Base-by-base conservation (phyloP, 495 filamentous ascomycete genomes). In the Penicillium riverlandense region DNA sequence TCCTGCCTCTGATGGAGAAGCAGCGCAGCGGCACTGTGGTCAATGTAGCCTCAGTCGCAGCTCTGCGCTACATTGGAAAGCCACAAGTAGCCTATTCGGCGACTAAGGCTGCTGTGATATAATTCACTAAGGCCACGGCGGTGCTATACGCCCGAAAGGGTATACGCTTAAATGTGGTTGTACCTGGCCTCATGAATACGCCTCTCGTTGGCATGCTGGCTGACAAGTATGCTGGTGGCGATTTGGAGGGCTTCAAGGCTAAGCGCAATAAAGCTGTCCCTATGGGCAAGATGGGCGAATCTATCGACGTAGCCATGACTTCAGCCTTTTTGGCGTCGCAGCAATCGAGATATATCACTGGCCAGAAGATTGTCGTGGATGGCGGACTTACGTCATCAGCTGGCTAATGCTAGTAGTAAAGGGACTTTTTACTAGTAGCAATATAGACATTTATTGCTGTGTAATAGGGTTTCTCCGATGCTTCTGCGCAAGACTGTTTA, bases 1-100 rank as follows among this genome's bases (percentile, higher is more conserved):
- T 44, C 47, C 10, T 32, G 7, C 70, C 71, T 1, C 60, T 77
- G n/a, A 76, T 75, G 70, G 66, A n/a, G 22, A 64, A 63, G 53
- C 60, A 51, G 33, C 69, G 71, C 40, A 45, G 48, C 6, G 70
- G 71, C 0, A 50, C 47, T 10, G 52, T 77, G 0, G 54, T 76
- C 35, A 72, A 75, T 37, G 60, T 71, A 35, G 52, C 63, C 10
- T 66, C 58, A 28, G 61, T 78, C 8, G 65, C 70, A 11, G 71
- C 66, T 0, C 44, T 78, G 41, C 54, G 65, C 4, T 76, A 71
- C 42, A 67, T 77, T 13, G 72, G 63, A 4, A 75, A 76, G 40
- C 67, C 68, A 2, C 70, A 74, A 43, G 53, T 70, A 11, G 73
- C 71, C 7, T 78, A 78, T 45, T 50, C 68, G 3, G 53, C 76